Percentiles rank a stretch among this genome's conserved stretches.
These are phyloP conservation scores for Lasiodiplodia gonubiensis DNA, from an alignment of 2,329 filamentous ascomycete genomes.

Conservation along the genomic window DNA sequence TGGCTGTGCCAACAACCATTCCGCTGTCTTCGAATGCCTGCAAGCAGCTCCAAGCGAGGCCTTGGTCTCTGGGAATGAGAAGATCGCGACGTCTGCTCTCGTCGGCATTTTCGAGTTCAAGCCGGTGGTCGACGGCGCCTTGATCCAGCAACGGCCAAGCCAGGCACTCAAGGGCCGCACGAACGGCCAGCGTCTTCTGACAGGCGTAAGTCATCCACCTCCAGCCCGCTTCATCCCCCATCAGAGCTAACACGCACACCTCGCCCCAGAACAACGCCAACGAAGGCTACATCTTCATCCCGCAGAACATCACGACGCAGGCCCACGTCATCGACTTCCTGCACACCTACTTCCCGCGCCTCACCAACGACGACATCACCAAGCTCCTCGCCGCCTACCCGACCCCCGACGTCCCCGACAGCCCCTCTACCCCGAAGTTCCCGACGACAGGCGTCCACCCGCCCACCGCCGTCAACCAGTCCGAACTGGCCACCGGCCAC, in stretches of 20 bases:
- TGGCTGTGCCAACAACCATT: slow-evolving; percentile 48
- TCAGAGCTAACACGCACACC: slow-evolving; percentile 13
- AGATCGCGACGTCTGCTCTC: slow-evolving; percentile 57
- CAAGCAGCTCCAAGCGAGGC: slow-evolving; percentile 60
- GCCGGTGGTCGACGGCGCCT: slow-evolving; percentile 63
- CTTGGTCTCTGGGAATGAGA: slow-evolving; percentile 61
- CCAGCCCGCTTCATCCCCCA: too few species aligned
- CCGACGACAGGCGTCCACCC: slow-evolving; percentile 40
- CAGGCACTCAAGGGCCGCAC: slow-evolving; percentile 46
- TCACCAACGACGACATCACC: slow-evolving; percentile 42
- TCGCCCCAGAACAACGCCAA: slow-evolving; percentile 54
- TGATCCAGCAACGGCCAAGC: slow-evolving; percentile 53
- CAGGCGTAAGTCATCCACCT: slow-evolving; percentile 33
- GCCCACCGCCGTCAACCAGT: slow-evolving; percentile 58
- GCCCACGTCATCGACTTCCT: slow-evolving; percentile 51
- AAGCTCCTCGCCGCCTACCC: slow-evolving; percentile 49
- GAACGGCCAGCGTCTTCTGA: slow-evolving; percentile 48
- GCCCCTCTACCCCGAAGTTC: slow-evolving; percentile 35
- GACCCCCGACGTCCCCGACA: slow-evolving; percentile 36
- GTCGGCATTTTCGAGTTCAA: slow-evolving; percentile 64
- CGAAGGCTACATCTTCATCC: slow-evolving; percentile 56
- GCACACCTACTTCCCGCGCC: slow-evolving; percentile 50
- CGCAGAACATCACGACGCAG: slow-evolving; percentile 52
- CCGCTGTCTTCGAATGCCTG: slow-evolving; percentile 54
- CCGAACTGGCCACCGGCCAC: slow-evolving; percentile 57